Percentiles rank a stretch among this genome's conserved stretches.
These are phyloP conservation scores for Berkeleyomyces basicola DNA, from an alignment of 2,329 filamentous ascomycete species.

Conservation along the genomic window DNA sequence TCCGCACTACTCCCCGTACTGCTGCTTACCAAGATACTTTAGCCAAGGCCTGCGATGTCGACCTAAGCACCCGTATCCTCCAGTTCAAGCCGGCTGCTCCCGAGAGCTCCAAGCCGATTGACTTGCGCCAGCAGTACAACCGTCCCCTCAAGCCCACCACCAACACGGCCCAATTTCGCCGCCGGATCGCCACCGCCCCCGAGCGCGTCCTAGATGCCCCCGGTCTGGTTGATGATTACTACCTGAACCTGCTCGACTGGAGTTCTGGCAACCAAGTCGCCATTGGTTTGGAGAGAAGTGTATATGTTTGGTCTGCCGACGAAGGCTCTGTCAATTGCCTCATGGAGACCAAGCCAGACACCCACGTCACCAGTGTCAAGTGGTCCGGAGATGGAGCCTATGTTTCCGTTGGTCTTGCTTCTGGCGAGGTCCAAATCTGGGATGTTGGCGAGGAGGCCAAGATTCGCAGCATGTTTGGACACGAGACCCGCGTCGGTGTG, in stretches of 20 bases:
- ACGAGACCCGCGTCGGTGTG: constrained; percentile 89
- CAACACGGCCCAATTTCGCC: constrained; percentile 69
- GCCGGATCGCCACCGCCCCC: constrained; percentile 83
- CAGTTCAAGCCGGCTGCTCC: constrained; percentile 97
- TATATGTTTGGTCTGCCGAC: constrained; percentile 97
- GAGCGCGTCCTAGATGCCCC: constrained; percentile 94
- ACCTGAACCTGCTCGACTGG: constrained; percentile 97
- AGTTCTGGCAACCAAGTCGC: constrained; percentile 95
- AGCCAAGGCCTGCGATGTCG: constrained; percentile 81
- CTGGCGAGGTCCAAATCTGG: constrained; percentile 98
- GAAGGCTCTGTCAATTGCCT: constrained; percentile 78
- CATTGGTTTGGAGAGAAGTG: constrained; percentile 88
- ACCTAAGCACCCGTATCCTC: constrained; percentile 84
- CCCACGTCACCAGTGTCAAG: constrained; percentile 95
- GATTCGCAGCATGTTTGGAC: constrained; percentile 95
- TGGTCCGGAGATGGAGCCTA: constrained; percentile 97
- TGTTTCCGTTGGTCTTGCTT: constrained; percentile 84
- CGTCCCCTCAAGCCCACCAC: constrained; percentile 69
- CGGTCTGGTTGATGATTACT: constrained; percentile 94
- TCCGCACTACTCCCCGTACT: constrained; percentile 69
- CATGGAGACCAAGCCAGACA: constrained; percentile 74
- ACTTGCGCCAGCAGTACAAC: constrained; percentile 96
- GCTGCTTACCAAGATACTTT: constrained; percentile 85
- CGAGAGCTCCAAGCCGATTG: constrained; percentile 95
- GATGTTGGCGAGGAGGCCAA: constrained; percentile 89